Percentiles rank a stretch among this genome's conserved stretches.
Evolutionary conservation across 768 basidiomycete genomes (phyloP).

Genomic region (Amanita polypyramis): DNA sequence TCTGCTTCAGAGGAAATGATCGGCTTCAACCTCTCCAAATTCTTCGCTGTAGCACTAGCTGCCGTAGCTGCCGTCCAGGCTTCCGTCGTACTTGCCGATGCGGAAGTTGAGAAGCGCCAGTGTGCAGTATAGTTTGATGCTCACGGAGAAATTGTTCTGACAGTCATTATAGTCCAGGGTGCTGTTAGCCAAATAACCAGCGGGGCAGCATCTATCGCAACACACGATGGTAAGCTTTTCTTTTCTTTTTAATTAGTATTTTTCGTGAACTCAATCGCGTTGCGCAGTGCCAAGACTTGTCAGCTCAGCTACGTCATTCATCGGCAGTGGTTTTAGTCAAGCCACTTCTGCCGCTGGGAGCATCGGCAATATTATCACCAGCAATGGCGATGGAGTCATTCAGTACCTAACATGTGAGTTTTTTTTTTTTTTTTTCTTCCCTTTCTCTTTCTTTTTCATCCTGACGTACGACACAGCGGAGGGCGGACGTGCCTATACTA

Average conservation of each 20-base stretch:
- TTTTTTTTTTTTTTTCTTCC: neutral
- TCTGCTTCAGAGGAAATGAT: conserved; percentile 22
- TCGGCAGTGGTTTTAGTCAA: conserved; percentile 7
- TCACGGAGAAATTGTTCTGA: neutral
- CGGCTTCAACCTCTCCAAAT: conserved; percentile 24
- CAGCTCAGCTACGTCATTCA: conserved; percentile 11
- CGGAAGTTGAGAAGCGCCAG: conserved; percentile 29
- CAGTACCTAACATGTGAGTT: conserved; percentile 33
- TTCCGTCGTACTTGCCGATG: neutral
- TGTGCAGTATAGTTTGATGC: conserved; percentile 15
- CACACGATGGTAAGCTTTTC: neutral
- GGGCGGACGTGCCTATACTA: conserved; percentile 40
- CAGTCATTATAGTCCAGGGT: conserved; percentile 5
- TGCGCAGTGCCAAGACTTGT: neutral
- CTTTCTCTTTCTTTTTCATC: conserved; percentile 5
- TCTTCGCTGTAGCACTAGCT: conserved; percentile 25
- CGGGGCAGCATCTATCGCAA: conserved; percentile 13
- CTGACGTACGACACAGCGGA: conserved; percentile 28
- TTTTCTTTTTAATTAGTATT: neutral
- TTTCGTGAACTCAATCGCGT: neutral
- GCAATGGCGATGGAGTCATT: conserved; percentile 21
- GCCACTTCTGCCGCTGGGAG: conserved; percentile 10
- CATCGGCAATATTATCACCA: conserved; percentile 21
- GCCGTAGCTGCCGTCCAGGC: conserved; percentile 25
- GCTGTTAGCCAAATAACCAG: conserved; percentile 22